Evolutionary conservation across 2,329 filamentous ascomycete species (phyloP).

Genomic region (Fusarium mundagurra): DNA sequence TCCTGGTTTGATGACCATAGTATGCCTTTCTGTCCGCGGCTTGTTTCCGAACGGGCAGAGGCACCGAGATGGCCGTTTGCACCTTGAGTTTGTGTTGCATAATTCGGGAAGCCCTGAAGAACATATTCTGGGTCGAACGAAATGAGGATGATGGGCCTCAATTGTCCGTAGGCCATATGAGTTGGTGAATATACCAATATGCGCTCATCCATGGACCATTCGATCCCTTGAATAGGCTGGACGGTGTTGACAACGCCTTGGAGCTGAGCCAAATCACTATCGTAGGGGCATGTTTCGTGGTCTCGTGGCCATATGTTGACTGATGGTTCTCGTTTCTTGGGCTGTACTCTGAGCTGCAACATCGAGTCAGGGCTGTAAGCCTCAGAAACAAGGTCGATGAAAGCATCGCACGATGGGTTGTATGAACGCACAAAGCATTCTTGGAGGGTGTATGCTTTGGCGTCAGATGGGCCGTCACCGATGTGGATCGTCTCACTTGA

Average conservation of each 20-base stretch:
- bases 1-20: background rate
- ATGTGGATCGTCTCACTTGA: constrained; percentile 52
- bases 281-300: background rate
- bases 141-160: constrained; percentile 39
- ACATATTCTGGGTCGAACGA: constrained; percentile 46
- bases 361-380: constrained; percentile 43
- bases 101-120: constrained; percentile 32
- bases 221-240: constrained; percentile 47
- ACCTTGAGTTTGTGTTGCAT: background rate
- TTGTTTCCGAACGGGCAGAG: background rate
- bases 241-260: constrained; percentile 50
- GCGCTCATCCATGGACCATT: constrained; percentile 58
- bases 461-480: constrained; percentile 55
- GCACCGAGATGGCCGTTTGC: background rate
- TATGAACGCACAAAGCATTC: constrained; percentile 67
- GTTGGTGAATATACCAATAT: constrained; percentile 55
- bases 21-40: background rate
- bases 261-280: constrained; percentile 36
- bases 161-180: constrained; percentile 8
- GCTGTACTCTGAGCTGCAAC: constrained; percentile 54
- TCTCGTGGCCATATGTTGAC: constrained; percentile 41
- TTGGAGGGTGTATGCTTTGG: constrained; percentile 59
- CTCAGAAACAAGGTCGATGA: constrained; percentile 64
- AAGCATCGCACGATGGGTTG: constrained; percentile 61
- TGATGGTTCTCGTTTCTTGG: constrained; percentile 17